Percentiles rank a stretch among this genome's conserved stretches.
Conservation (phyloP, 768 basidiomycete species). For the Tylopilus sp. region DNA sequence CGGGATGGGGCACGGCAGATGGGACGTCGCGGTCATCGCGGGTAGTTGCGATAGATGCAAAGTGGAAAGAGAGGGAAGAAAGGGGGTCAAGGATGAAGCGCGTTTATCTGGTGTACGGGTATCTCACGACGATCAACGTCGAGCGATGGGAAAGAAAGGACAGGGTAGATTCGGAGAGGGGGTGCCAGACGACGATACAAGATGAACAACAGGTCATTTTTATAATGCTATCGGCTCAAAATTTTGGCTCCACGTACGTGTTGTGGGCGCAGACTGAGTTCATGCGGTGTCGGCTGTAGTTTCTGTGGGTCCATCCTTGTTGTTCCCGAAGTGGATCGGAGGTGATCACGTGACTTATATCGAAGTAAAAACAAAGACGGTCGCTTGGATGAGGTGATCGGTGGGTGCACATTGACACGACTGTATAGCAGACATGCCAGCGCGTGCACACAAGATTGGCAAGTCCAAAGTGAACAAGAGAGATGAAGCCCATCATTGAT, state of each 20-base stretch:
- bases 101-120: background rate
- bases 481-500: background rate
- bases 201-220: constrained; percentile 3
- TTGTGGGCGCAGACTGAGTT: background rate
- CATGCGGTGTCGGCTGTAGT: background rate
- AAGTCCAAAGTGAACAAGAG: constrained; percentile 12
- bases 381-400: constrained; percentile 1
- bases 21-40: background rate
- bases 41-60: background rate
- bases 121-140: background rate
- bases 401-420: constrained; percentile 13
- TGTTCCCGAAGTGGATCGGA: constrained; percentile 25
- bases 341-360: constrained; percentile 17
- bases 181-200: constrained; percentile 16
- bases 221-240: constrained; percentile 13
- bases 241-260: constrained; percentile 7
- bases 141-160: background rate
- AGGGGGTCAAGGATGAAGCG: no score
- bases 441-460: constrained; percentile 49
- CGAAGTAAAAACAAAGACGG: constrained; percentile 9
- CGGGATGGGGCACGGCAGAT: constrained; percentile 21
- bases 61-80: background rate
- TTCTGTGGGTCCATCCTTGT: constrained; percentile 15
- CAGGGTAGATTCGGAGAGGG: background rate
- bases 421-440: constrained; percentile 16